These are phyloP conservation scores for Pleoardoris graminearum DNA, from an alignment of 2,329 filamentous ascomycete genomes.

Conservation along the genomic window DNA sequence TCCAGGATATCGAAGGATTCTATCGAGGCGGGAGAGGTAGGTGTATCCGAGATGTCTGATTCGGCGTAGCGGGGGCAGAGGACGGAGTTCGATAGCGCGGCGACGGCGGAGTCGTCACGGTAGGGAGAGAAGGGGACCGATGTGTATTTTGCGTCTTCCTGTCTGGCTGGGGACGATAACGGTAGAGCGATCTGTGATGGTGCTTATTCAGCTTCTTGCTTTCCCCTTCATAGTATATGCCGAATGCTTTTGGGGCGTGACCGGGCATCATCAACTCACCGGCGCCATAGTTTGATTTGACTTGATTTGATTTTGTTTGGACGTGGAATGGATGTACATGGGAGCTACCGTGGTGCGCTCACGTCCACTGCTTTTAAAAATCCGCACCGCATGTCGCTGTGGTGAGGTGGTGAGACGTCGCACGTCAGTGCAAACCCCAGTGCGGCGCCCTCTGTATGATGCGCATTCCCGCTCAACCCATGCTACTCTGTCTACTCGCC, in stretches of 20 bases:
- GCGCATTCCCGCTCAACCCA: conserved; percentile 3
- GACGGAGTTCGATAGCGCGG: conserved; percentile 26
- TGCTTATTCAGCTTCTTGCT: neutral
- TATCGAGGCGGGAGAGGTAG: conserved; percentile 40
- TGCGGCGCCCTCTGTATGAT: conserved; percentile 27
- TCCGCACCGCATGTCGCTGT: conserved; percentile 18
- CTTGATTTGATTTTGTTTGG: no score
- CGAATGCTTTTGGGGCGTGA: conserved; percentile 5
- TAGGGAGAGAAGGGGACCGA: conserved; percentile 28
- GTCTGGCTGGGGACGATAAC: conserved; percentile 14
- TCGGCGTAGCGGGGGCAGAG: conserved; percentile 41
- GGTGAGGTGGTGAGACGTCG: conserved; percentile 29
- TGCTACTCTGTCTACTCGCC: conserved; percentile 30
- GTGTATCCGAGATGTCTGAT: conserved; percentile 34
- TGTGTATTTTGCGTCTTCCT: conserved; percentile 26
- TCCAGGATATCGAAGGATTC: conserved; percentile 42
- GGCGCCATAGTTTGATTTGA: conserved; percentile 25
- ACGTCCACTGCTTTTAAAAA: conserved; percentile 1
- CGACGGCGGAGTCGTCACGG: conserved; percentile 27
- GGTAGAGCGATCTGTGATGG: conserved; percentile 11
- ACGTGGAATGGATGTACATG: conserved; percentile 6
- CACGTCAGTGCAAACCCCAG: conserved; percentile 18
- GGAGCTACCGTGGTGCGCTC: neutral
- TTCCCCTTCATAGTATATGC: neutral
- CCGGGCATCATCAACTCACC: conserved; percentile 29